These are phyloP conservation scores for Solanum infundibuliforme DNA, from an alignment of 257 asterid genomes.

Conservation along the genomic window DNA sequence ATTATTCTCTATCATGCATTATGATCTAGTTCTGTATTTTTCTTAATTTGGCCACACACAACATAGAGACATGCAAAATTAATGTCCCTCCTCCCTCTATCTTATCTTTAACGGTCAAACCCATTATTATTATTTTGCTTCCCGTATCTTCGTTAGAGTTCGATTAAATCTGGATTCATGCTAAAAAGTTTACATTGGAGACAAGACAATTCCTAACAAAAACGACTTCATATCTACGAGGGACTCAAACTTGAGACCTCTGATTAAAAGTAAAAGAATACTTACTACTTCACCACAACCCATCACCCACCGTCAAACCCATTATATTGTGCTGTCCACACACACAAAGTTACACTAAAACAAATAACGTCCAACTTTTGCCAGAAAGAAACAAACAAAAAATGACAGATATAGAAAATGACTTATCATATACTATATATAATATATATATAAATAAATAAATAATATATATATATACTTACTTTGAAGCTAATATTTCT, in stretches of 20 bases:
- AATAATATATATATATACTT: neutral
- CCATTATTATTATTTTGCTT: no score
- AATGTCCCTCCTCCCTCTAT: neutral
- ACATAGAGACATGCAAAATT: neutral
- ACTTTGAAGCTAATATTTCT: slow-evolving; percentile 87
- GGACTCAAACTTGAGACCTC: no score
- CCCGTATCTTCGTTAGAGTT: rapidly evolving
- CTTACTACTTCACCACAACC: no score
- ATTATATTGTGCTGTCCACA: neutral
- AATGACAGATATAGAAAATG: neutral
- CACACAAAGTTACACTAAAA: neutral
- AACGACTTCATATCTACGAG: rapidly evolving
- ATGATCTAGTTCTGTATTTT: neutral
- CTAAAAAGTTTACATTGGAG: rapidly evolving
- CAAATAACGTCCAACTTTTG: neutral
- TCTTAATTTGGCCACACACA: neutral
- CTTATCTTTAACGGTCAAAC: neutral
- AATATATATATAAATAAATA: neutral
- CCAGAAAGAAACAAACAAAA: neutral
- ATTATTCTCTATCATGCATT: neutral
- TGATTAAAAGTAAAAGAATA: no score
- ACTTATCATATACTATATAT: neutral
- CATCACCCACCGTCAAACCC: neutral
- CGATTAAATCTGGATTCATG: rapidly evolving
- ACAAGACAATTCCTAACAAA: no score